Base-by-base conservation (phyloP, 495 filamentous ascomycete genomes). In the Cercophora scortea region DNA sequence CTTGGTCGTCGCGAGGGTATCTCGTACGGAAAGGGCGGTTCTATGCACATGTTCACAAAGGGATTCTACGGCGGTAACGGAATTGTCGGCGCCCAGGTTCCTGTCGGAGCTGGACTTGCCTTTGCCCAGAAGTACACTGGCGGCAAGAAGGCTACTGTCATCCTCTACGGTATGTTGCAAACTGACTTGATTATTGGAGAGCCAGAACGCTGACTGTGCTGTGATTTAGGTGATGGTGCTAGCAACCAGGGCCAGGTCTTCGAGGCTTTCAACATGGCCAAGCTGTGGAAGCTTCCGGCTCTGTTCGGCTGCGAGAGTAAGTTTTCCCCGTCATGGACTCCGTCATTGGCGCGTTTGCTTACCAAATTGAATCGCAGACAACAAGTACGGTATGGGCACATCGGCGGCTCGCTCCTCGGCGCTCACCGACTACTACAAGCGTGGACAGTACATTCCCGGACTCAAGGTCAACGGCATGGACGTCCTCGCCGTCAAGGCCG, bases 381-480 rank as follows among this genome's bases (percentile, higher is more conserved):
- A 98, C 85, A 97, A 98, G 77, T 98, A 98, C 74, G 93, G 93
- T 70, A 98, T 98, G 93, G 93, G 94, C 72, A 98, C 93, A 47
- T 89, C 93, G 50, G 93, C 93, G 55, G 86, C 88, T 67, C 90
- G 93, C 61, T 87, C 93, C 58, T 88, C 92, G 56, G 93, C 93
- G 57, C 74, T 96, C 60, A 96, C 93, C 66, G 94, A 98, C 71
- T 98, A 98, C 86, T 98, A 98, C 85, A 96, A 97, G 83, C 94
- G 93, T 74, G 93, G 93, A 56, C 93, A 98, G 78, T 98, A 97
- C 79, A 98, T 98, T 63, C 93, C 93, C 54, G 93, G 93, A 75
- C 83, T 98, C 53, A 98, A 97, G 79, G 89, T 98, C 69, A 98
- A 98, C 76, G 93, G 89, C 70, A 98, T 98, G 93, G 93, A 98